phyloP scores from a whole-genome alignment of 2,329 filamentous ascomycete genomes.

The Fusarium redolens region DNA sequence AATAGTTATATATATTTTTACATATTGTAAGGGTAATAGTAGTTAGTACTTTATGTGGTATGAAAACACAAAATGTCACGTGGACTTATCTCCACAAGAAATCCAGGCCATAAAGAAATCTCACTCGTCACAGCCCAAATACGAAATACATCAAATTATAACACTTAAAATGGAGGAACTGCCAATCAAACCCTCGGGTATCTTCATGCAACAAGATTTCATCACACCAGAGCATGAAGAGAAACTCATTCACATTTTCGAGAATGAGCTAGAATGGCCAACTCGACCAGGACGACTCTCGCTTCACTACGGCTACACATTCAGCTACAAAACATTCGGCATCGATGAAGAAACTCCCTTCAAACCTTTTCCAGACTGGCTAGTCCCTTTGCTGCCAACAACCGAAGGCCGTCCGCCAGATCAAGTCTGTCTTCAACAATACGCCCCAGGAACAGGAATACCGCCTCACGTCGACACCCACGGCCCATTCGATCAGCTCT shows the following conservation, averaged over 20 bases:
- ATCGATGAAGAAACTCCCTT: conserved; percentile 62
- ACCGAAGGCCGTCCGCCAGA: conserved; percentile 60
- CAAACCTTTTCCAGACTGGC: conserved; percentile 63
- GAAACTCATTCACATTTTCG: conserved; percentile 56
- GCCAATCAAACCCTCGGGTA: conserved; percentile 48
- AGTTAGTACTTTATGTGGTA: background rate
- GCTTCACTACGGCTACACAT: conserved; percentile 67
- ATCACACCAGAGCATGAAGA: conserved; percentile 58
- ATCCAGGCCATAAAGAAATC: background rate
- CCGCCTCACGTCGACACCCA: conserved; percentile 72
- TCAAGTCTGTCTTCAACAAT: conserved; percentile 71
- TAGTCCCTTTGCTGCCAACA: conserved; percentile 59
- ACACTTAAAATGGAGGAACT: conserved; percentile 41
- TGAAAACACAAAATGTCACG: background rate
- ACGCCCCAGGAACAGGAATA: conserved; percentile 69
- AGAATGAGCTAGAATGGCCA: conserved; percentile 58
- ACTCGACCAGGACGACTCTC: conserved; percentile 59
- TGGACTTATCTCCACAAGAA: background rate
- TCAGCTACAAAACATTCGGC: conserved; percentile 68
- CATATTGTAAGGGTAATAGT: too few relatives aligned
- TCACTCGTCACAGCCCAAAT: background rate
- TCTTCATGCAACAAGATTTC: conserved; percentile 60
- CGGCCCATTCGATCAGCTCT: conserved; percentile 57
- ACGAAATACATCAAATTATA: background rate
- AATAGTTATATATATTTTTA: too few relatives aligned